phyloP scores from a whole-genome alignment of 768 basidiomycete species.

The Trametes coccinea region DNA sequence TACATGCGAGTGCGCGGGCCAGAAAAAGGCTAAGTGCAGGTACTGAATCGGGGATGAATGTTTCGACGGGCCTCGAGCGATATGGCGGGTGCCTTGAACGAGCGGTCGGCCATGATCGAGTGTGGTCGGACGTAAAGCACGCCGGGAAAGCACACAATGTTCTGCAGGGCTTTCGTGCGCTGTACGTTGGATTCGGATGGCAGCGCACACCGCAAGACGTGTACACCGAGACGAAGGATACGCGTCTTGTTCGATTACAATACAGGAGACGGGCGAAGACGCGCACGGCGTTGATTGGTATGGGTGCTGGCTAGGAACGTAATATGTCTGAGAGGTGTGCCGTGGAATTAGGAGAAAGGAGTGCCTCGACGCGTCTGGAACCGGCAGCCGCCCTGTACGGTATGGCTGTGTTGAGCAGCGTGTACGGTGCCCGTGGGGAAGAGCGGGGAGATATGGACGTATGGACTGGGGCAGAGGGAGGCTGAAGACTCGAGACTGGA shows the following conservation, averaged over 20 bases:
- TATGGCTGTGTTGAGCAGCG: too few species aligned
- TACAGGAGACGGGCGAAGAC: too few species aligned
- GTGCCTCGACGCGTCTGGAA: not conserved
- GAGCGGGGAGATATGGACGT: not conserved
- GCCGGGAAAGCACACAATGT: too few species aligned
- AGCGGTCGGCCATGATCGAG: not conserved
- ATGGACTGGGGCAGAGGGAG: not conserved
- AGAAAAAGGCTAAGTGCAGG: conserved; percentile 4
- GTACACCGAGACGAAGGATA: too few species aligned
- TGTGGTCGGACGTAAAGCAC: not conserved
- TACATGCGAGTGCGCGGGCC: not conserved
- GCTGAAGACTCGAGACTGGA: too few species aligned
- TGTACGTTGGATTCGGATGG: too few species aligned
- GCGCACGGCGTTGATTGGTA: too few species aligned
- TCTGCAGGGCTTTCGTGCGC: too few species aligned
- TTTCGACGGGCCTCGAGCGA: conserved; percentile 1
- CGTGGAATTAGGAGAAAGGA: not conserved
- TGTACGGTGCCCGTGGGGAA: conserved; percentile 2
- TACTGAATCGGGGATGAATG: not conserved
- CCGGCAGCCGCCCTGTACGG: not conserved
- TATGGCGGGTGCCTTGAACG: conserved; percentile 3
- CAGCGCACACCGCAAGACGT: too few species aligned
- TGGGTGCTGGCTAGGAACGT: too few species aligned
- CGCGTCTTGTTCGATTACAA: too few species aligned
- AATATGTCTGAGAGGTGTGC: too few species aligned